These are phyloP conservation scores for Trametes coccinea DNA, from an alignment of 768 basidiomycete species.

Conservation along the genomic window DNA sequence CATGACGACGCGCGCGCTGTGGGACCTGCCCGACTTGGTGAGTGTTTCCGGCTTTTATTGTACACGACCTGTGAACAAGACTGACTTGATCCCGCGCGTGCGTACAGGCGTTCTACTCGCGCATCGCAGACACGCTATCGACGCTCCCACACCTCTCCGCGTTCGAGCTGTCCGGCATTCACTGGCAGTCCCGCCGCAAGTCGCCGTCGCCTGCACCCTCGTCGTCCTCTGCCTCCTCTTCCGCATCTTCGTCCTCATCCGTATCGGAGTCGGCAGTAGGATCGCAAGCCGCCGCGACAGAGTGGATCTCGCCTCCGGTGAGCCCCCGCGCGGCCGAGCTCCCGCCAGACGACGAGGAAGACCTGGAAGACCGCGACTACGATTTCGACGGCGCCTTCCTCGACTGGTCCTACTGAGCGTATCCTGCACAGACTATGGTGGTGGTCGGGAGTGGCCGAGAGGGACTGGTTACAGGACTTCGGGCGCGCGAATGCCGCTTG, in stretches of 20 bases:
- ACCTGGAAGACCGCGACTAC: conserved; percentile 25
- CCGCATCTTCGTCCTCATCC: not conserved
- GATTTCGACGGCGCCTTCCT: conserved; percentile 32
- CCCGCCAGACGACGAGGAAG: conserved; percentile 22
- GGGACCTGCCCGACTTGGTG: conserved; percentile 36
- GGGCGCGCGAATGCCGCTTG: conserved; percentile 1
- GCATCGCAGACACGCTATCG: conserved; percentile 57
- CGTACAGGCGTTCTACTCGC: conserved; percentile 59
- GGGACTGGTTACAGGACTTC: not conserved
- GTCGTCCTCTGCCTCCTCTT: conserved; percentile 14
- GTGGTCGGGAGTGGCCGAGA: not conserved
- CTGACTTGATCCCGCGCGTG: conserved; percentile 7
- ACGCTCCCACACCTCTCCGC: conserved; percentile 60
- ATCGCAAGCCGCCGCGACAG: conserved; percentile 18
- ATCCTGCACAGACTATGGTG: not conserved
- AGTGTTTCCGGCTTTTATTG: conserved; percentile 19
- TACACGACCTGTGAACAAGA: not conserved
- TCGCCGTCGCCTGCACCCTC: not conserved
- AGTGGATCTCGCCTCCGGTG: conserved; percentile 33
- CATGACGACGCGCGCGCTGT: conserved; percentile 43
- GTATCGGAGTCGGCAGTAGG: not conserved
- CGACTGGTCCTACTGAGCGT: conserved; percentile 32
- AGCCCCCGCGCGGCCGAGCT: conserved; percentile 27
- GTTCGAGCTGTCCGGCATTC: conserved; percentile 76
- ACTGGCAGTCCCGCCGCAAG: conserved; percentile 62